Evolutionary conservation across 257 asterid species (phyloP), one percentile per base, ranked within the genome.

Genomic region (Cynanchum wilfordii): DNA sequence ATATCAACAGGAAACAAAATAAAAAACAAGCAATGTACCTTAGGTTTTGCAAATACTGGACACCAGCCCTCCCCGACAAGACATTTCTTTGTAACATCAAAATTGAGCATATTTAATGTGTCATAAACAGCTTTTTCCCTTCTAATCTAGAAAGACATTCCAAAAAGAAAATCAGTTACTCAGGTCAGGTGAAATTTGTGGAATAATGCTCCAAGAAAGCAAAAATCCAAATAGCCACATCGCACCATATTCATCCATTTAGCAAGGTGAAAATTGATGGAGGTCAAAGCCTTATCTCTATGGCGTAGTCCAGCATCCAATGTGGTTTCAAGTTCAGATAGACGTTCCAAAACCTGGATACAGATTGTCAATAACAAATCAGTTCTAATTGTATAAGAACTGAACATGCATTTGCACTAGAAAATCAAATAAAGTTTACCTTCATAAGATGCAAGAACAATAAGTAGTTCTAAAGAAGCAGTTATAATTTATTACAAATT

Each of bases 11-110:
- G 27, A 40, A 57, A 51, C 19, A 69, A 64, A 58, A 49, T 36
- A 59, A 45, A 68, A 74, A 77, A 66, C 51, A 63, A 55, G 63
- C 25, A 24, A 60, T 69, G 72, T 78, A 95, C 99, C 97, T 86
- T 86, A 44, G 84, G 65, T 83, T 90, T 92, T 49, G 99, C 92
- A 87, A 87, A 95, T 78, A 87, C 75, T 59, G 99, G 99, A 77
- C 96, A 95, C 99, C 99, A 95, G 74, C 99, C 99, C 89, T 95
- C 99, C 69, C 97, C 99, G 75, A 95, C 98, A 70, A 95, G 90
- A 82, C 97, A 95, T 78, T 95, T 95, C 88, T 95, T 90, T 0
- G 99, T 95, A 75, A 95, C 98, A 79, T 95, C 99, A 84, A 95
- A 95, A 69, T 92, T 95, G 79, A 95, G 88, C 98, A 90, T 90